Conservation (phyloP, 2,329 filamentous ascomycete species). For the Hymenoscyphus scutula region DNA sequence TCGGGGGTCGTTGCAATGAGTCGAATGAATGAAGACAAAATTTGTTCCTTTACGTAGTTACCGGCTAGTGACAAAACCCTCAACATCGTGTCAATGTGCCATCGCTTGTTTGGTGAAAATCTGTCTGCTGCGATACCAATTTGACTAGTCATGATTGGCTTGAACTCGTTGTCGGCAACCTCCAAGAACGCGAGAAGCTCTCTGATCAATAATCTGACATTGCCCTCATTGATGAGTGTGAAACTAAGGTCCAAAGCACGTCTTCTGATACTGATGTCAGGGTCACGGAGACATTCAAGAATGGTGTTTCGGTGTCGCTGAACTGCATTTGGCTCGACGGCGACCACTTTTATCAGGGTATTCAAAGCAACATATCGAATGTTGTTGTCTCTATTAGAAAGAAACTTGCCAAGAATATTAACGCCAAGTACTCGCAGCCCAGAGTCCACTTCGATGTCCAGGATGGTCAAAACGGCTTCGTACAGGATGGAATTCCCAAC, state of each 20-base stretch:
- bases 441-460: constrained; percentile 97
- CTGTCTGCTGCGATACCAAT: constrained; percentile 96
- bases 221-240: constrained; percentile 94
- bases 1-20: constrained; percentile 93
- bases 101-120: constrained; percentile 94
- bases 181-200: constrained; percentile 94
- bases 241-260: constrained; percentile 97
- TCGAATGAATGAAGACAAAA: constrained; percentile 92
- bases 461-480: constrained; percentile 92
- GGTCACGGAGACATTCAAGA: constrained; percentile 90
- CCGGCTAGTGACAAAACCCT: constrained; percentile 90
- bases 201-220: constrained; percentile 88
- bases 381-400: constrained; percentile 98
- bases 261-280: constrained; percentile 95
- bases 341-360: constrained; percentile 95
- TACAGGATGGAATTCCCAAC: constrained; percentile 98
- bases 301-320: constrained; percentile 97
- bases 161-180: constrained; percentile 97
- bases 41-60: constrained; percentile 97
- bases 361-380: constrained; percentile 98
- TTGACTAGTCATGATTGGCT: constrained; percentile 96
- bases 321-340: constrained; percentile 95
- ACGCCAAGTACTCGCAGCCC: constrained; percentile 91
- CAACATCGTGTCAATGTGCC: constrained; percentile 98
- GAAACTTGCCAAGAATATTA: constrained; percentile 96